A percentile compares a stretch with the other conserved stretches of the same genome.
Evolutionary conservation across 2,329 filamentous ascomycete genomes (phyloP).

Genomic region (Fusarium mexicanum): DNA sequence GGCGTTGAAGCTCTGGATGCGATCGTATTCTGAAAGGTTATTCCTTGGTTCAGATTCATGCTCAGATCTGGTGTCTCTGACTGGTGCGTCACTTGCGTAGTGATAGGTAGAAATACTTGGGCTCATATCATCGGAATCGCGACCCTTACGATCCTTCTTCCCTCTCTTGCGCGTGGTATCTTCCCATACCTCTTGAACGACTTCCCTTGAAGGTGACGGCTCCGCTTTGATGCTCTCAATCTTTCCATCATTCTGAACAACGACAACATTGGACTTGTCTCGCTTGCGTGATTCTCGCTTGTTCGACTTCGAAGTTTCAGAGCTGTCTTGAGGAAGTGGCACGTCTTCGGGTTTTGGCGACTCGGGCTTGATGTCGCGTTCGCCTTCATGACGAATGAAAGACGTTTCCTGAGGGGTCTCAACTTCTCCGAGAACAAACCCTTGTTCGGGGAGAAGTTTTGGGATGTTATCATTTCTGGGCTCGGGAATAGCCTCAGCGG

Average conservation of each 20-base stretch:
- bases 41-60: slow-evolving; percentile 20
- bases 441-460: slow-evolving; percentile 48
- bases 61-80: slow-evolving; percentile 24
- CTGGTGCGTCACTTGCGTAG: slow-evolving; percentile 35
- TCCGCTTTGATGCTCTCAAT: slow-evolving; percentile 28
- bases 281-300: slow-evolving; percentile 54
- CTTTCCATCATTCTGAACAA: slow-evolving; percentile 42
- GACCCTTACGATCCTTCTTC: slow-evolving; percentile 46
- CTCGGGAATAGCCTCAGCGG: slow-evolving; percentile 59
- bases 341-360: slow-evolving; percentile 31
- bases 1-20: slow-evolving; percentile 10
- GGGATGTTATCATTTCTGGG: slow-evolving; percentile 47
- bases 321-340: slow-evolving; percentile 37
- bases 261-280: slow-evolving; percentile 49
- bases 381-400: slow-evolving; percentile 30
- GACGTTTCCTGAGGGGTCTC: slow-evolving; percentile 52
- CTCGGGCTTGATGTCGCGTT: slow-evolving; percentile 7
- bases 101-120: slow-evolving; percentile 44
- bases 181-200: slow-evolving; percentile 38
- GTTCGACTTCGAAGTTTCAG: slow-evolving; percentile 42
- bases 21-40: slow-evolving; percentile 14
- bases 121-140: slow-evolving; percentile 40
- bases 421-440: slow-evolving; percentile 60
- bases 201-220: slow-evolving; percentile 26
- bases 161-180: slow-evolving; percentile 46